Conservation (phyloP, 2,329 filamentous ascomycete genomes). For the Alternaria triticina region DNA sequence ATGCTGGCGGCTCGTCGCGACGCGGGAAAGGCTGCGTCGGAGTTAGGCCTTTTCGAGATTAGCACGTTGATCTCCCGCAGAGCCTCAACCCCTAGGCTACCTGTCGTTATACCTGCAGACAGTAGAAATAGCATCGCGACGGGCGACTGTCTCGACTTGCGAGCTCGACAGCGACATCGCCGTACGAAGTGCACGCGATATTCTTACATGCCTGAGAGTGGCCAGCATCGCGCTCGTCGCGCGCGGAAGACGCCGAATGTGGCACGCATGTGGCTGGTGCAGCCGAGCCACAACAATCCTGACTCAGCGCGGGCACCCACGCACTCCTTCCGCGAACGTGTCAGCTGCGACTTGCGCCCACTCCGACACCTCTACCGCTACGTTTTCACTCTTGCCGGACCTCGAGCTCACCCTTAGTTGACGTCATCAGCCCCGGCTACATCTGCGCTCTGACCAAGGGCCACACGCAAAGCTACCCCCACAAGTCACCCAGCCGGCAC, state of each 20-base stretch:
- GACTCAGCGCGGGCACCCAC: background rate
- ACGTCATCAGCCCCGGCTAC: background rate
- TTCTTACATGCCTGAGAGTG: no score
- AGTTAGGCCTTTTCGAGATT: background rate
- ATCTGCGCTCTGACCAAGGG: no score
- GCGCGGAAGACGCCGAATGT: background rate
- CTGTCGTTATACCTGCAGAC: background rate
- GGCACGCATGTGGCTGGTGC: background rate
- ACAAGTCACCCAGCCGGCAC: background rate
- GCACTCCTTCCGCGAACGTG: background rate
- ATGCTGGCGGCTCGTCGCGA: background rate
- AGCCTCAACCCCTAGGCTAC: background rate
- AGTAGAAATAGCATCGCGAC: background rate
- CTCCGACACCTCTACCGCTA: background rate
- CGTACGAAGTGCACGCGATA: background rate
- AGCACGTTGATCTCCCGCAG: background rate
- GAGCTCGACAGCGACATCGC: background rate
- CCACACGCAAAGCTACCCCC: no score
- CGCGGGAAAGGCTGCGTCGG: background rate
- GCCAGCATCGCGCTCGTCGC: background rate
- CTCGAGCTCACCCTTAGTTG: accelerated
- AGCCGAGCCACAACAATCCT: background rate
- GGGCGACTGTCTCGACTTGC: background rate
- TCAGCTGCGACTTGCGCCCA: background rate
- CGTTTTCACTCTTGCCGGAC: background rate